Evolutionary conservation across 768 basidiomycete species (phyloP), one percentile per base, ranked within the genome.

Genomic region (Steccherinum ochraceum): DNA sequence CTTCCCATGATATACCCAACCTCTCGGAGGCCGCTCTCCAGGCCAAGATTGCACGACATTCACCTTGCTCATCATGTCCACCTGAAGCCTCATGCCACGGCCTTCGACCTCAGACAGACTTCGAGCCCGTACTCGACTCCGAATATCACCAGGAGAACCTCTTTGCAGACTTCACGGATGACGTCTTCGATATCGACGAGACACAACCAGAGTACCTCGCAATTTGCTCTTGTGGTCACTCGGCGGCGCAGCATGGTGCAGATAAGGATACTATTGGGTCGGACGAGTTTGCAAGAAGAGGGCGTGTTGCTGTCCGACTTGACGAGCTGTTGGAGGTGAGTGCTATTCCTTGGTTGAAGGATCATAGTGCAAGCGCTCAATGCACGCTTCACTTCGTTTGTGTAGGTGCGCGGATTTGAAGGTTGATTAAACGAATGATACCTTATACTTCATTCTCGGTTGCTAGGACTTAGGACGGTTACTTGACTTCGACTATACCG

Each of bases 31-130:
- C 72, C 27, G 74, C 78, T 10, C 65, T 83, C 1, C 69, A 81
- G 12, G 74, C 90, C 57, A 93, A 91, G 71, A 85, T 93, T 51
- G 88, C 93, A 4, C 79, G 93, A 13, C 91, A 92, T 67, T 79
- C 86, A 3, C 71, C 75, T 0, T 95, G 93, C 62, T 68, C 78
- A 2, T 60, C 64, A 39, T 95, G 93, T 46, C 48, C 55, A 11
- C 40, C 52, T 60, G 62, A 67, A 12, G 61, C 72, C n/a, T 23
- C 41, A 43, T 94, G 93, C 61, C 49, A 64, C n/a, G 84, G 86
- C 18, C 74, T 94, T 21, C 81, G 75, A 48, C 91, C 92, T 24
- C 76, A 81, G 24, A 67, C 69, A 12, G 73, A 72, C 50, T 69
- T 81, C 21, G 72, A 80, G 24, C 73, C 91, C 52, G 72, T 80